Base-by-base conservation (phyloP, 345 rosid species). In the Eucalyptus marginata region DNA sequence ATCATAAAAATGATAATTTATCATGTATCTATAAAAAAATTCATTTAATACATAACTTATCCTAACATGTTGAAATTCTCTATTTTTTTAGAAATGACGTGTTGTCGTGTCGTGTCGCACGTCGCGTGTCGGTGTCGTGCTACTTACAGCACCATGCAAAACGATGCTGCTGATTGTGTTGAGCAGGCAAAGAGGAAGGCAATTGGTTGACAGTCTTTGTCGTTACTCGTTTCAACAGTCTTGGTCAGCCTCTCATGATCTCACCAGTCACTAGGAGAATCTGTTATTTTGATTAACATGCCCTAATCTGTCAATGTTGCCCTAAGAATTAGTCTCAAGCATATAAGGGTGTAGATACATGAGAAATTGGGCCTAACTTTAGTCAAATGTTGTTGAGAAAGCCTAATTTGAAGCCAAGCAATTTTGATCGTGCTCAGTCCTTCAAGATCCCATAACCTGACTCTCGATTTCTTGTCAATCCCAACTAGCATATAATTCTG, bases 81-180 rank as follows among this genome's bases (percentile, higher is more conserved):
- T 52, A 52, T 52, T 52, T 52, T 52, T 44, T 52, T 2, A 52
- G 25, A 52, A 18, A 52, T 52, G 25, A 52, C 5, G 25, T 52
- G 9, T 52, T 52, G 25, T 52, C 58, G 22, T 46, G 12, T 9
- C 4, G 49, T 52, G 58, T 52, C 2, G 1, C 58, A 52, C 0
- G 10, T 52, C 0, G 25, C 10, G 2, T 52, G 25, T 52, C 0
- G 5, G 25, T 8, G 58, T 52, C 5, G 5, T 18, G 58, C 10
- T 52, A 8, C 58, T 52, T 52, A 52, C 58, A 20, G 22, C 25
- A 52, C 25, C 25, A 52, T 71, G 81, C 25, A 71, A 71, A 36
- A 36, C 1, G 8, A 36, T 20, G 13, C 27, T 36, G 83, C 27
- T 76, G 27, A 76, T 76, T 76, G 47, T 18, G 83, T 76, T 2